Percentiles rank a stretch among this genome's conserved stretches.
phyloP scores from a whole-genome alignment of 352 stramenopile genomes.

The Globisporangium spiculum region DNA sequence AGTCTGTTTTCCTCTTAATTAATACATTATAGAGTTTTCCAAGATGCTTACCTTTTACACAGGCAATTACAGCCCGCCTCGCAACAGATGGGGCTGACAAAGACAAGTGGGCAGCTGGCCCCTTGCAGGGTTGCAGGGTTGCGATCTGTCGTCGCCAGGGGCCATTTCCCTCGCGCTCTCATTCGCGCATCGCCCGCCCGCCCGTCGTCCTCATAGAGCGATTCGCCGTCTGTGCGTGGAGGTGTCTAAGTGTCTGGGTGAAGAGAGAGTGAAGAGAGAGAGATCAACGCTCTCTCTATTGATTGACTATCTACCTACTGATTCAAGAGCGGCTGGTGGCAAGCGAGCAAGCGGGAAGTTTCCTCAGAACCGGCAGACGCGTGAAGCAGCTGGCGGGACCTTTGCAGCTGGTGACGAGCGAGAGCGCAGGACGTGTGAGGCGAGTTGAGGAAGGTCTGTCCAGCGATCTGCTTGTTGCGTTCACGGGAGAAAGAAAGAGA shows the following conservation, averaged over 20 bases:
- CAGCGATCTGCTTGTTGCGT: not conserved
- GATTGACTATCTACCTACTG: not conserved
- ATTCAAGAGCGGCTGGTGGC: not conserved
- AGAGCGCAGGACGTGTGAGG: not conserved
- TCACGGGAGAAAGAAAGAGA: conserved; percentile 6
- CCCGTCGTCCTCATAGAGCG: not conserved
- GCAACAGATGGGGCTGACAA: not conserved
- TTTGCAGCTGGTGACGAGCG: not conserved
- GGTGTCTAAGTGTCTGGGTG: too few relatives aligned
- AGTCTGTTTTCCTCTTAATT: not conserved
- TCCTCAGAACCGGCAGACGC: not conserved
- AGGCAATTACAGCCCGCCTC: not conserved
- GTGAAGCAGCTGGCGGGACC: conserved; percentile 5
- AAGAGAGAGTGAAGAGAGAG: not conserved
- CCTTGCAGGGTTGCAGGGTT: not conserved
- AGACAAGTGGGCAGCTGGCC: not conserved
- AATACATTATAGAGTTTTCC: not conserved
- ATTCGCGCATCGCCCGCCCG: not conserved
- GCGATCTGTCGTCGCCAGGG: not conserved
- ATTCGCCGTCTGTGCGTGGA: not conserved
- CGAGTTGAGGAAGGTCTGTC: not conserved
- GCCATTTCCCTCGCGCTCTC: not conserved
- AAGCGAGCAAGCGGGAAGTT: not conserved
- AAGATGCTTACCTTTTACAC: not conserved
- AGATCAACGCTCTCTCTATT: not conserved